Conservation (phyloP, 345 rosid species). For the Reutealis trisperma region DNA sequence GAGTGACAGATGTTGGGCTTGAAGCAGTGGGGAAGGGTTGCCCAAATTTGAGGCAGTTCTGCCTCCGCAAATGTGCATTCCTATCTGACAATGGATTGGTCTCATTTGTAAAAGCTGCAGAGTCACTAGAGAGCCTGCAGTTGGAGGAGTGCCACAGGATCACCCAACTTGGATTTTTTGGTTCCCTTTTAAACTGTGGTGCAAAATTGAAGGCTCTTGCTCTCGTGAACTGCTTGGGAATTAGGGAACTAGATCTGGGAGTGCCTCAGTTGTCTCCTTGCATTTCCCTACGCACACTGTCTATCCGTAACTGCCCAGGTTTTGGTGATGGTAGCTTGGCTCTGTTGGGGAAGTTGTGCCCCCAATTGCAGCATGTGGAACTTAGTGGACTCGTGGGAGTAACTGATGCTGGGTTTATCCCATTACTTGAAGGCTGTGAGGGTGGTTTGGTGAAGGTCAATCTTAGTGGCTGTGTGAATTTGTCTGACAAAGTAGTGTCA, state of each 20-base stretch:
- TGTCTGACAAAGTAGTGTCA: slow-evolving; percentile 52
- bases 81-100: slow-evolving; percentile 81
- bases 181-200: slow-evolving; percentile 69
- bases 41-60: slow-evolving; percentile 67
- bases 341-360: slow-evolving; percentile 72
- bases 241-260: slow-evolving; percentile 53
- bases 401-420: slow-evolving; percentile 71
- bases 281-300: slow-evolving; percentile 57
- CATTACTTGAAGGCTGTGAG: slow-evolving; percentile 46
- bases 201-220: slow-evolving; percentile 67
- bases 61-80: slow-evolving; percentile 52
- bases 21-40: slow-evolving; percentile 80
- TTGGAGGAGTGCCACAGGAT: slow-evolving; percentile 96
- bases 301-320: slow-evolving; percentile 78
- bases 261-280: slow-evolving; percentile 44
- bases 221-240: slow-evolving; percentile 68
- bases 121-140: slow-evolving; percentile 71
- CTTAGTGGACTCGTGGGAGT: slow-evolving; percentile 64
- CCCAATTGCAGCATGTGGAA: slow-evolving; percentile 66
- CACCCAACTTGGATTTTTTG: slow-evolving; percentile 83
- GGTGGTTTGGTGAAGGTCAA: slow-evolving; percentile 65
- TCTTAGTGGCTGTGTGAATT: slow-evolving; percentile 58
- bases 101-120: slow-evolving; percentile 62
- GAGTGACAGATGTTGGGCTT: slow-evolving; percentile 74
- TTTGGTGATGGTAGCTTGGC: slow-evolving; percentile 72